Percentiles rank a stretch among this genome's conserved stretches.
These are phyloP conservation scores for Penicillium sp. DNA, from an alignment of 2,329 filamentous ascomycete genomes.

Conservation along the genomic window DNA sequence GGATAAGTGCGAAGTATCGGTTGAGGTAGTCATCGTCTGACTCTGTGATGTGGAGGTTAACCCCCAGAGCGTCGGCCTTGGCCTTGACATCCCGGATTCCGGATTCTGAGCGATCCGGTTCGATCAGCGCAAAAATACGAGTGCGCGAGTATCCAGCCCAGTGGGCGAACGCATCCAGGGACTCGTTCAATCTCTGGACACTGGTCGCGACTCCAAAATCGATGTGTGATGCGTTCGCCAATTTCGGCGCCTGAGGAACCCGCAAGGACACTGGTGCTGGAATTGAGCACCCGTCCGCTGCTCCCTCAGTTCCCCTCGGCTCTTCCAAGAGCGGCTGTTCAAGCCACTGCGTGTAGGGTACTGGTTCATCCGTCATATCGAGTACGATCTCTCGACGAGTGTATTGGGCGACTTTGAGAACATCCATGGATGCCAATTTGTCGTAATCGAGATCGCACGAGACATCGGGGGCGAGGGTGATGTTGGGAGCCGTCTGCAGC, in stretches of 20 bases:
- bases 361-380: constrained; percentile 21
- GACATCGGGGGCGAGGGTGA: constrained; percentile 32
- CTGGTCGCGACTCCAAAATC: constrained; percentile 60
- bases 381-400: constrained; percentile 34
- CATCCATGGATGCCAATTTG: constrained; percentile 24
- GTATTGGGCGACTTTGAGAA: constrained; percentile 31
- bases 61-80: constrained; percentile 39
- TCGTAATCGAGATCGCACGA: constrained; percentile 31
- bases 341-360: constrained; percentile 31
- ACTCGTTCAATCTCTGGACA: constrained; percentile 51
- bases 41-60: constrained; percentile 44
- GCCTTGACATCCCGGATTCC: constrained; percentile 28
- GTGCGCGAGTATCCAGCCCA: constrained; percentile 57
- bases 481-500: constrained; percentile 26
- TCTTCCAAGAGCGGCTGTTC: constrained; percentile 29
- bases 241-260: constrained; percentile 47
- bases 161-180: constrained; percentile 54
- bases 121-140: constrained; percentile 55
- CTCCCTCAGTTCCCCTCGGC: constrained; percentile 9
- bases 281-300: constrained; percentile 40
- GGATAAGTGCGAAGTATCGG: constrained; percentile 59
- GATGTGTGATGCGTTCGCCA: constrained; percentile 51
- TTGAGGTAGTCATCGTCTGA: constrained; percentile 43
- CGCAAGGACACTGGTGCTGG: constrained; percentile 49
- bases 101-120: constrained; percentile 36